Base-by-base conservation (phyloP, 2,329 filamentous ascomycete genomes). In the Lachnellula hyalina region DNA sequence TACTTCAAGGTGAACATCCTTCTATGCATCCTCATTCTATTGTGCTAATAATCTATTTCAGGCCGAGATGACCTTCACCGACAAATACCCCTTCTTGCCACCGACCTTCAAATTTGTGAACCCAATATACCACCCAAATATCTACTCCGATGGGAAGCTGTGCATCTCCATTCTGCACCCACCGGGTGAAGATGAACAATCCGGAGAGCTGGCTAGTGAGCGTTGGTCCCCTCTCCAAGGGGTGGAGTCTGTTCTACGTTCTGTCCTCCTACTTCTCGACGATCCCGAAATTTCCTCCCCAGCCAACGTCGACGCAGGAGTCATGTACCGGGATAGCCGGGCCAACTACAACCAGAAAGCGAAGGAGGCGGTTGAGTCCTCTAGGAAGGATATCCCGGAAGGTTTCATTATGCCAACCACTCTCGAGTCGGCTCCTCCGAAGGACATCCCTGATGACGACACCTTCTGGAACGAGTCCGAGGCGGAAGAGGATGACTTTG, bases 121-220 rank as follows among this genome's bases (percentile, higher is more conserved):
- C 35, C 84, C 88, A 15, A 86, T 97, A 59, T 90, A 84, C 74
- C 93, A 99, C 71, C 93, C 93, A 3, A 99, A 99, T 71, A 86
- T 99, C 67, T 97, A 97, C 74, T 75, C 84, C 5, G 89, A 96
- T 70, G 93, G 93, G 65, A 86, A 86, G 63, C 81, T 97, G 45
- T 97, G 94, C 77, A 97, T 99, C 70, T 96, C 92, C 46, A 99
- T 99, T 66, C 84, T 99, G 11, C 93, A 99, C 72, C 82, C 84
- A 17, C 91, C 94, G 0, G 94, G 94, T 62, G 90, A 96, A 58
- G 93, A 97, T 68, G 83, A 88, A 63, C 93, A 92, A 78, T 96
- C 92, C 0, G 94, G 94, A 58, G 93, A 97, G 73, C 74, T 82
- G 40, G 93, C 94, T 6, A 87, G 86, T 55, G 94, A 97, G 74